A percentile compares a stretch with the other conserved stretches of the same genome.
Evolutionary conservation across 306 rosid genomes (phyloP).

Genomic region (Sicyos edulis): DNA sequence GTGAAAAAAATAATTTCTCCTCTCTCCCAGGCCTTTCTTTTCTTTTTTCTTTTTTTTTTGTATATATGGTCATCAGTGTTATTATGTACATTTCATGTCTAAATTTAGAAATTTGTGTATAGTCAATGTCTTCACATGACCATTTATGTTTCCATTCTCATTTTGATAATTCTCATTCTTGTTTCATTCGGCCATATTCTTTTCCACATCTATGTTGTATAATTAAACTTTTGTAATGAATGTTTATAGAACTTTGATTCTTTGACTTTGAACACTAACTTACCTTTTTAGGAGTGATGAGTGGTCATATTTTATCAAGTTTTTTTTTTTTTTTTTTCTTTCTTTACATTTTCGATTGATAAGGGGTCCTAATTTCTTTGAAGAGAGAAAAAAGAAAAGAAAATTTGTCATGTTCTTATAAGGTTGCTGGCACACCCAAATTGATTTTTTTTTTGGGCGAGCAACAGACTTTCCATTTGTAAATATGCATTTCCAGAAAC

Average conservation of each 20-base stretch:
- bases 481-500: neutral
- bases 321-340: neutral
- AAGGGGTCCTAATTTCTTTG: neutral
- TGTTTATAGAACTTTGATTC: neutral
- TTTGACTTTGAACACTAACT: neutral
- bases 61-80: neutral
- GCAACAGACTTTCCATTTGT: neutral
- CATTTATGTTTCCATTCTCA: neutral
- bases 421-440: slow-evolving; percentile 3
- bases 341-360: neutral
- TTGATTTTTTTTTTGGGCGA: neutral
- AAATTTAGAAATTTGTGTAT: neutral
- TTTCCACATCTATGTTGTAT: neutral
- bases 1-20: neutral
- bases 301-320: neutral
- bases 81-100: neutral
- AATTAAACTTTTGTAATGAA: neutral
- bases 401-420: neutral
- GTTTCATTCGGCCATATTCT: neutral
- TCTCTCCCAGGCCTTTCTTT: neutral
- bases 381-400: neutral
- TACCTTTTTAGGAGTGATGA: neutral
- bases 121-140: neutral
- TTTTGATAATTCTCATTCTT: neutral
- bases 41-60: neutral